Base-by-base conservation (phyloP, 2,329 filamentous ascomycete species). In the Zymoseptoria tritici region DNA sequence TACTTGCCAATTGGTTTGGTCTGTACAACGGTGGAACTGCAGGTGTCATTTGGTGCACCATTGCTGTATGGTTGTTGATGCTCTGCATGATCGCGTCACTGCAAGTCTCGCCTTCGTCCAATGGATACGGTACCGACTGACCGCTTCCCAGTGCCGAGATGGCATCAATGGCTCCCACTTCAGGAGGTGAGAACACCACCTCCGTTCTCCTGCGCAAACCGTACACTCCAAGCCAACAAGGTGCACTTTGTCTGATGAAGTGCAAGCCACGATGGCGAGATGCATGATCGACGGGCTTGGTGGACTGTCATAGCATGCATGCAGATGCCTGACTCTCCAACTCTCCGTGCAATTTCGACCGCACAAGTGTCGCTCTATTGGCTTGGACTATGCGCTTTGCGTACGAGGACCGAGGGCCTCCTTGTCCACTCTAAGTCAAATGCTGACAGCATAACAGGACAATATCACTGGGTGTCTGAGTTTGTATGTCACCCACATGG, bases 1-100 rank as follows among this genome's bases (percentile, higher is more conserved):
- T 81, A 5, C 72, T 75, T n/a, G 60, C 70, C 29, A 71, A 64
- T 52, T 69, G 60, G 60, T 67, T 68, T 52, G 68, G 69, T 31
- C 63, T 71, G 26, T 66, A 64, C 61, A 72, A 72, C 57, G 69
- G 69, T 31, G 69, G 69, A 9, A 68, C 62, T 16, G 69, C 57
- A n/a, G 68, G 68, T 49, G 58, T 71, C 16, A 71, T 71, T 54
- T 72, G 68, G 66, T 67, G 66, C 59, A 72, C 67, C 29, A 69
- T 72, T 36, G 69, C 65, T 21, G 67, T 69, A n/a, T 72, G 70
- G 68, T 51, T 72, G 16, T 60, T 68, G 49, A 70, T 73, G 68
- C 64, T 70, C 26, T 67, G 62, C 51, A 66, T 69, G 65, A 70
- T 72, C 49, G 68, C 69, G 6, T 71, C 70, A 3, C 65, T 72